Conservation (phyloP, 139 green algal genomes). For the Chlamydomonas schloesseri region DNA sequence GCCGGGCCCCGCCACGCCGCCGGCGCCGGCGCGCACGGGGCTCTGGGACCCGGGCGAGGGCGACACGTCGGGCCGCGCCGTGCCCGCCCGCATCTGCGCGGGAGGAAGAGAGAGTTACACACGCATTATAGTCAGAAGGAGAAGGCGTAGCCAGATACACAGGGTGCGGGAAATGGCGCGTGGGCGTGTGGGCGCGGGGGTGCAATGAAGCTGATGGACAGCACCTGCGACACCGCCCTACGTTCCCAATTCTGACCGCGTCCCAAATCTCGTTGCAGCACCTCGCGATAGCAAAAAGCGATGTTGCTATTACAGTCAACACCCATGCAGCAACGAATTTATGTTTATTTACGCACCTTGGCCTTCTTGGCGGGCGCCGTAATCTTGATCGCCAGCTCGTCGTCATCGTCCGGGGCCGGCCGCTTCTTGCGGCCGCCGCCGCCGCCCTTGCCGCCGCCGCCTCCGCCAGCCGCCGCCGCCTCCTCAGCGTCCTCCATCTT, state of each 20-base stretch:
- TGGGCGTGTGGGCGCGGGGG: no score
- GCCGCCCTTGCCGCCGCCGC: not conserved
- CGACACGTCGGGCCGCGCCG: not conserved
- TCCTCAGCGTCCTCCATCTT: not conserved
- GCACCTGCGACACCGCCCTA: no score
- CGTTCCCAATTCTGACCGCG: no score
- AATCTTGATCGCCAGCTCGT: slow-evolving; percentile 14
- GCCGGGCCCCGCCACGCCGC: not conserved
- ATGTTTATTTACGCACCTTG: not conserved
- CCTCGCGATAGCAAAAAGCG: no score
- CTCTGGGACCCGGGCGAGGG: not conserved
- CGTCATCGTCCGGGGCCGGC: not conserved
- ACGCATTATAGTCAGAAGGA: no score
- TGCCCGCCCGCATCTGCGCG: slow-evolving; percentile 18
- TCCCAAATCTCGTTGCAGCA: no score
- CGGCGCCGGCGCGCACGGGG: not conserved
- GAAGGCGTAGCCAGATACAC: no score
- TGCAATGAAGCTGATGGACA: no score
- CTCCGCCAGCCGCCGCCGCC: not conserved
- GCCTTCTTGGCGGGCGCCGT: slow-evolving; percentile 20
- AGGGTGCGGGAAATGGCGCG: no score
- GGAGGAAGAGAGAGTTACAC: not conserved
- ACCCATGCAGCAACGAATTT: no score
- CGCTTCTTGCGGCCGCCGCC: slow-evolving; percentile 8
- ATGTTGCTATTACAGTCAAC: no score